Conservation (phyloP, 2,329 filamentous ascomycete species). For the Neurospora sp. region DNA sequence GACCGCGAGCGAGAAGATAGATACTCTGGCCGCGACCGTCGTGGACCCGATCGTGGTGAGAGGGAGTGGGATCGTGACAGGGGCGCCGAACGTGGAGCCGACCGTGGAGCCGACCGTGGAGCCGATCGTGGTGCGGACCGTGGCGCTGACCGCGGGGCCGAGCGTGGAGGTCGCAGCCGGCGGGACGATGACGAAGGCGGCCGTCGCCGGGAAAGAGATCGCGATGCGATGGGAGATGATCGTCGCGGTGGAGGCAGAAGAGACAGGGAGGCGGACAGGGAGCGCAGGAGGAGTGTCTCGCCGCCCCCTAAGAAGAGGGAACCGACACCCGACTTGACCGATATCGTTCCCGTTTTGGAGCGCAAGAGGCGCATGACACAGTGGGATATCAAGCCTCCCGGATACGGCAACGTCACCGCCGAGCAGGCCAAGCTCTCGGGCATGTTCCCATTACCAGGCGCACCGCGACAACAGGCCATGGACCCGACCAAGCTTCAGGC, state of each 20-base stretch:
- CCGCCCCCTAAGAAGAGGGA: slow-evolving; percentile 85
- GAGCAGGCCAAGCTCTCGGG: slow-evolving; percentile 97
- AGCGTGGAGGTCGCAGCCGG: slow-evolving; percentile 42
- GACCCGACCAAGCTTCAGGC: slow-evolving; percentile 89
- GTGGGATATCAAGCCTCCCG: slow-evolving; percentile 98
- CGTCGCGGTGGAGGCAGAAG: slow-evolving; percentile 29
- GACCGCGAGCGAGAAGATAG: slow-evolving; percentile 90
- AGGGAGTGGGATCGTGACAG: slow-evolving; percentile 69
- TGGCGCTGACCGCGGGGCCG: slow-evolving; percentile 42
- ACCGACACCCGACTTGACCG: slow-evolving; percentile 88
- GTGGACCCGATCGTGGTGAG: slow-evolving; percentile 46
- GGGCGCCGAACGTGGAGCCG: slow-evolving; percentile 33
- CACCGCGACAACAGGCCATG: slow-evolving; percentile 89
- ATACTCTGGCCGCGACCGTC: slow-evolving; percentile 61
- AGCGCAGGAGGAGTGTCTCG: slow-evolving; percentile 63
- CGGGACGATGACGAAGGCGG: slow-evolving; percentile 52
- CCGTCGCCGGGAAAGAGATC: slow-evolving; percentile 24
- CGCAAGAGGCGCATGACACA: slow-evolving; percentile 90
- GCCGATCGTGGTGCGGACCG: slow-evolving; percentile 40
- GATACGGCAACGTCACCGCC: slow-evolving; percentile 95
- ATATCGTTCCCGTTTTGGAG: slow-evolving; percentile 70
- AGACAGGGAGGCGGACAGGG: slow-evolving; percentile 31
- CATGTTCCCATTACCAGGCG: slow-evolving; percentile 97
- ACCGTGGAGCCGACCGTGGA: slow-evolving; percentile 49
- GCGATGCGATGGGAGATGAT: slow-evolving; percentile 26